Percentiles rank a stretch among this genome's conserved stretches.
Conservation (phyloP, 148 eudicot species). For the Suaeda aralocaspica region DNA sequence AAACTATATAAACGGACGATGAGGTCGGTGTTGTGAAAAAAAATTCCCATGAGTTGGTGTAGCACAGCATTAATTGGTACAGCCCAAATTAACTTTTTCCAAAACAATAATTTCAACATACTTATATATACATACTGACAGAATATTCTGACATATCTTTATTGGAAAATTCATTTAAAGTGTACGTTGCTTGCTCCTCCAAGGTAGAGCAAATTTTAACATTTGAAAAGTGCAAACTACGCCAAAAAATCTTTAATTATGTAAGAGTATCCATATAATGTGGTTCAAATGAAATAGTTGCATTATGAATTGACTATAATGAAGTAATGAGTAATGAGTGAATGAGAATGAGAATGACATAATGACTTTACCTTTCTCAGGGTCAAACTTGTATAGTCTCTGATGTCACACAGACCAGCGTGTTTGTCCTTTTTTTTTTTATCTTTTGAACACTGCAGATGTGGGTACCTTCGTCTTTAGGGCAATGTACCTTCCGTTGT, state of each 20-base stretch:
- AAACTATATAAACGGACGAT: too few relatives aligned
- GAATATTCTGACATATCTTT: constrained; percentile 17
- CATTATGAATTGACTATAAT: too few relatives aligned
- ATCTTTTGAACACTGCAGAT: too few relatives aligned
- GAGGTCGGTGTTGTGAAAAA: constrained; percentile 10
- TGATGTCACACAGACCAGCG: not conserved
- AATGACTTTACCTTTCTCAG: not conserved
- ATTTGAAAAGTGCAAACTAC: constrained; percentile 7
- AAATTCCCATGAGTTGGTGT: not conserved
- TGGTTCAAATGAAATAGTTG: too few relatives aligned
- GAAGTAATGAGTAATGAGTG: too few relatives aligned
- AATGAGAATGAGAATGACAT: too few relatives aligned
- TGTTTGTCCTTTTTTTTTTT: too few relatives aligned
- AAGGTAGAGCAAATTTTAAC: not conserved
- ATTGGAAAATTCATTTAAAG: constrained; percentile 6
- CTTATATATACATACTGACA: not conserved
- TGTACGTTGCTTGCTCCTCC: too few relatives aligned
- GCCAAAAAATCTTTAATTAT: constrained; percentile 10
- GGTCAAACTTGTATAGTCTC: constrained; percentile 8
- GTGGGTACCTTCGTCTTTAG: too few relatives aligned
- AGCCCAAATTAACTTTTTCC: not conserved
- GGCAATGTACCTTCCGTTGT: too few relatives aligned
- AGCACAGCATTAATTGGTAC: constrained; percentile 7
- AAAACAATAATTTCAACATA: constrained; percentile 1
- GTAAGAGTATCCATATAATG: not conserved